Base-by-base conservation (phyloP, 352 stramenopile genomes). In the Phytopythium montanum region DNA sequence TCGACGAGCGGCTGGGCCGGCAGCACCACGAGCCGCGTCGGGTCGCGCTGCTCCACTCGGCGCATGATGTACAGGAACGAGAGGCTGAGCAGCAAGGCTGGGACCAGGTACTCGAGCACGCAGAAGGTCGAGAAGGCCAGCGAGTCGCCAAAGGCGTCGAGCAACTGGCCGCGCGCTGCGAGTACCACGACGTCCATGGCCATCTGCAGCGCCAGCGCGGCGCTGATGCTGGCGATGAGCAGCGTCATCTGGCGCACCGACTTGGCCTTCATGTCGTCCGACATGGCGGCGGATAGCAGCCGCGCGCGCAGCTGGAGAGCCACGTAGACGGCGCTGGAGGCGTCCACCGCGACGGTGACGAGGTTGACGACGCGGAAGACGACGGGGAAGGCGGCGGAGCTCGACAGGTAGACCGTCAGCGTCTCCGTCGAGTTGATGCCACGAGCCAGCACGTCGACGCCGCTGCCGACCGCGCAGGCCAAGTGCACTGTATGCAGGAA, bases 21-120 rank as follows among this genome's bases (percentile, higher is more conserved):
- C 56, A 81, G 56, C n/a, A 86, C 67, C 23, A 87, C 63, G 39
- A 83, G 69, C 29, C 78, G 64, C 31, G 73, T 70, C 13, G 76
- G 75, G 23, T 85, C 76, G 13, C 72, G 76, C 65, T 87, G 76
- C 60, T 90, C 76, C 18, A 90, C 76, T 16, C 81, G 75, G 0
- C 81, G 73, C 81, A 90, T 90, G 61, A 87, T 87, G 59, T 88
- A 90, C 31, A 90, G 63, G 66, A 90, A 90, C 5, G 66, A 65
- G 12, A 72, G 31, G 38, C 76, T 90, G 41, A 90, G 55, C n/a
- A 85, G 62, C 16, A 88, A 39, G 0, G 64, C 75, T 8, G 81
- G 72, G 8, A 79, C 58, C 34, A 85, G 77, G 58, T 74, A 90
- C 72, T 82, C 80, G 64, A 87, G 50, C 12, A 85, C 26, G 25